Evolutionary conservation across 2,329 filamentous ascomycete species (phyloP).

Genomic region (Seiridium cupressi): DNA sequence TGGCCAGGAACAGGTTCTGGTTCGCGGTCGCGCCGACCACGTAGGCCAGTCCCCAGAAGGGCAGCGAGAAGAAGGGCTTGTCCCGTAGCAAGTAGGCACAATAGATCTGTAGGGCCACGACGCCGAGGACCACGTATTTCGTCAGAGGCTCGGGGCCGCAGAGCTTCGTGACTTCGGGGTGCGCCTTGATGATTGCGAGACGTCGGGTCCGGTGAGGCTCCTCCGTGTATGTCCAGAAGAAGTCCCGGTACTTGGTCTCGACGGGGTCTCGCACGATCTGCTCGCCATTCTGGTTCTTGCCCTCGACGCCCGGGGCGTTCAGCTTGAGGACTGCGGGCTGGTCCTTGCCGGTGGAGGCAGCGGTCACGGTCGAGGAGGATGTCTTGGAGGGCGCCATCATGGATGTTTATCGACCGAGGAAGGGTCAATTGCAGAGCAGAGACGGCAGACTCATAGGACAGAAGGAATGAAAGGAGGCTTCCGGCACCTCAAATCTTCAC

Average conservation of each 20-base stretch:
- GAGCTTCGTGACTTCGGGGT: slow-evolving; percentile 96
- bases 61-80: slow-evolving; percentile 77
- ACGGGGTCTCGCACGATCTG: slow-evolving; percentile 33
- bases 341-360: not conserved
- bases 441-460: not conserved
- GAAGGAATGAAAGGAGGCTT: not conserved
- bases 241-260: slow-evolving; percentile 55
- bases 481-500: slow-evolving; percentile 2
- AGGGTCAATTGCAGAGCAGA: not conserved
- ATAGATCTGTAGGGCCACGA: slow-evolving; percentile 78
- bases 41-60: slow-evolving; percentile 85
- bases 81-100: slow-evolving; percentile 76
- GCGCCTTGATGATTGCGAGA: slow-evolving; percentile 94
- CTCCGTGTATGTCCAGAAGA: slow-evolving; percentile 99
- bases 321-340: slow-evolving; percentile 10
- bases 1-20: slow-evolving; percentile 97
- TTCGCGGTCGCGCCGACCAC: slow-evolving; percentile 91
- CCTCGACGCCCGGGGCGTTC: slow-evolving; percentile 22
- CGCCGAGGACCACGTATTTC: slow-evolving; percentile 83
- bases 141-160: slow-evolving; percentile 95
- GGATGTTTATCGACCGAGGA: not conserved
- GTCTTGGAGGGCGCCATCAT: slow-evolving; percentile 6
- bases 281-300: slow-evolving; percentile 13
- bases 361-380: slow-evolving; percentile 6
- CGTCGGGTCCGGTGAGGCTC: slow-evolving; percentile 91